These are phyloP conservation scores for Ustilago cynodontis DNA, from an alignment of 1,284 basidiomycete genomes.

Conservation along the genomic window DNA sequence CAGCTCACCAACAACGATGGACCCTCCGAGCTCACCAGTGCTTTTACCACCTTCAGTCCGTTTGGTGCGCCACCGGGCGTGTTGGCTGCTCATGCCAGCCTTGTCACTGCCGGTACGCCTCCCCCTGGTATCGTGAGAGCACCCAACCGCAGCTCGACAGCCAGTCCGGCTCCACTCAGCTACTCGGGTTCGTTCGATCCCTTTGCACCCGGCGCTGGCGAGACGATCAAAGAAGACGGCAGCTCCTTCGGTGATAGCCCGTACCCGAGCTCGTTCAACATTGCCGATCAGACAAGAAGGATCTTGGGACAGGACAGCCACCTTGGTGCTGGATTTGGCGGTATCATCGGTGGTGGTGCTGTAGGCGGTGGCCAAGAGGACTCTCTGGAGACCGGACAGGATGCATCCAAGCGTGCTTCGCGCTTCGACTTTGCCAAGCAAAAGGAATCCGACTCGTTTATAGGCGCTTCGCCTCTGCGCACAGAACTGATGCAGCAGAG, in stretches of 20 bases:
- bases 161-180: conserved; percentile 48
- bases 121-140: conserved; percentile 37
- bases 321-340: conserved; percentile 11
- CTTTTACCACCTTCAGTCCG: conserved; percentile 46
- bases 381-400: conserved; percentile 21
- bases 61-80: conserved; percentile 44
- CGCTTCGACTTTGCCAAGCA: conserved; percentile 65
- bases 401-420: conserved; percentile 49
- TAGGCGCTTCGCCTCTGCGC: conserved; percentile 41
- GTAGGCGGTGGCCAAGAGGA: conserved; percentile 42
- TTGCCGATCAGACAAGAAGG: conserved; percentile 57
- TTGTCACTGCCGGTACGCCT: conserved; percentile 38
- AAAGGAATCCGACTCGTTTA: conserved; percentile 56
- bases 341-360: not conserved
- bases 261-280: conserved; percentile 46
- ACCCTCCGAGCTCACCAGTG: conserved; percentile 39
- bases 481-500: conserved; percentile 41
- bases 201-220: conserved; percentile 60
- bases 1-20: conserved; percentile 36
- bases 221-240: conserved; percentile 48
- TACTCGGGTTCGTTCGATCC: conserved; percentile 68
- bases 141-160: conserved; percentile 47
- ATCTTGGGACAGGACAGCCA: conserved; percentile 50
- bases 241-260: conserved; percentile 36
- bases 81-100: conserved; percentile 37